A percentile compares a stretch with the other conserved stretches of the same genome.
phyloP scores from a whole-genome alignment of 768 basidiomycete genomes.

The Macrolepiota dolichaula region DNA sequence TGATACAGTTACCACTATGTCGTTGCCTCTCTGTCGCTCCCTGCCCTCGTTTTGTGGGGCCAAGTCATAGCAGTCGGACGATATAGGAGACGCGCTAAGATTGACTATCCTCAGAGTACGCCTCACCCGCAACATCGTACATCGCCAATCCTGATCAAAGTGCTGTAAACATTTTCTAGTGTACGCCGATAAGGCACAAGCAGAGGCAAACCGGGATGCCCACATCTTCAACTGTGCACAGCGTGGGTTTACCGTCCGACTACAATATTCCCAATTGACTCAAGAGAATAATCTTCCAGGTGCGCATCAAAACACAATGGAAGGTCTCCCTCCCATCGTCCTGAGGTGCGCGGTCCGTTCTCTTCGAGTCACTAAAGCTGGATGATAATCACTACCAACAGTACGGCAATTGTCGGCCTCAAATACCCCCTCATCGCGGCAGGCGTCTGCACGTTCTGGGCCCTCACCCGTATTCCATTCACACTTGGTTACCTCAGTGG shows the following conservation, averaged over 20 bases:
- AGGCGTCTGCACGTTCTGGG: slow-evolving; percentile 32
- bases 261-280: neutral
- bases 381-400: slow-evolving; percentile 13
- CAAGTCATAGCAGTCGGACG: slow-evolving; percentile 21
- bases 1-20: slow-evolving; percentile 51
- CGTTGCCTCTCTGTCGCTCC: slow-evolving; percentile 49
- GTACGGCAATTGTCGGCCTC: slow-evolving; percentile 37
- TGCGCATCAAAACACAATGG: slow-evolving; percentile 67
- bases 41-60: slow-evolving; percentile 47
- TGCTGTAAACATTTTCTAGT: slow-evolving; percentile 30
- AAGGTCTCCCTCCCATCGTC: slow-evolving; percentile 41
- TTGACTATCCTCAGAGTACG: slow-evolving; percentile 68
- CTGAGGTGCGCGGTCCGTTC: slow-evolving; percentile 27
- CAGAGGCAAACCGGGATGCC: slow-evolving; percentile 7
- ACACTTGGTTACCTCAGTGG: slow-evolving; percentile 44
- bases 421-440: slow-evolving; percentile 41
- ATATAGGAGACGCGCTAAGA: slow-evolving; percentile 48
- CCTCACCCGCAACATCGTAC: neutral
- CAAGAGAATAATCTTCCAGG: slow-evolving; percentile 31
- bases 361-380: neutral
- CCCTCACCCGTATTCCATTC: slow-evolving; percentile 38
- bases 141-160: too few species aligned
- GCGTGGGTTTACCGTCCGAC: slow-evolving; percentile 17
- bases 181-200: slow-evolving; percentile 11
- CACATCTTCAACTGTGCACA: slow-evolving; percentile 14